Base-by-base conservation (phyloP, 2,329 filamentous ascomycete genomes). In the Aspergillus oerlinghausenensis region DNA sequence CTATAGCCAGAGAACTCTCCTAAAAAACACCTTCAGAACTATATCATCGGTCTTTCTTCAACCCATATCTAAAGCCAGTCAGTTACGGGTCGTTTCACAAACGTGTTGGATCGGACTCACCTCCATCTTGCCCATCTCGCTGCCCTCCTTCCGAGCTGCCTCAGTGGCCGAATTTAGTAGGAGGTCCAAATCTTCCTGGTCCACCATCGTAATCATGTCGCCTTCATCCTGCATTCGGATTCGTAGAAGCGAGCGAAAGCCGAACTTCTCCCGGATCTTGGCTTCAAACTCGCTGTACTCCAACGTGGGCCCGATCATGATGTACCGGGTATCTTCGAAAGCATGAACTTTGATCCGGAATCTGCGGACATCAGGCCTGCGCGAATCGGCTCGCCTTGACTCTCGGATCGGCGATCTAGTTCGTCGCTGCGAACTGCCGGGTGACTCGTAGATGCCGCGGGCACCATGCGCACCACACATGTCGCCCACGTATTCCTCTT, bases 201-300 rank as follows among this genome's bases (percentile, higher is more conserved):
- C 94, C 29, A 89, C 92, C 84, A 99, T 88, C 32, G 93, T 97
- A 69, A 99, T 95, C 89, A 97, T 93, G 69, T 97, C 93, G 3
- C 88, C 89, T 55, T 88, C 81, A 65, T 97, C 94, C 79, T 94
- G 94, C 75, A 97, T 88, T 81, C 92, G 95, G 78, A 97, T 93
- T 56, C 85, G 84, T 60, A 87, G 78, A 55, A 83, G 79, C 55
- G 67, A 65, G 35, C 66, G 69, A 60, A 97, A 80, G 14, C 84
- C 87, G 69, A 97, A 96, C 76, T 99, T 99, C 60, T 92, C 88
- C 49, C 88, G 84, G 57, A 99, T 89, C 58, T 87, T 86, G 60
- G 88, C 86, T 43, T 88, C 86, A 48, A 99, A 85, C 57, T 93
- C 89, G 5, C 82, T 78, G 72, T 92, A 97, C 58, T 88, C 85